These are phyloP conservation scores for Lichtheimia ornata DNA, from an alignment of 371 early-diverging fungal species.

Conservation along the genomic window DNA sequence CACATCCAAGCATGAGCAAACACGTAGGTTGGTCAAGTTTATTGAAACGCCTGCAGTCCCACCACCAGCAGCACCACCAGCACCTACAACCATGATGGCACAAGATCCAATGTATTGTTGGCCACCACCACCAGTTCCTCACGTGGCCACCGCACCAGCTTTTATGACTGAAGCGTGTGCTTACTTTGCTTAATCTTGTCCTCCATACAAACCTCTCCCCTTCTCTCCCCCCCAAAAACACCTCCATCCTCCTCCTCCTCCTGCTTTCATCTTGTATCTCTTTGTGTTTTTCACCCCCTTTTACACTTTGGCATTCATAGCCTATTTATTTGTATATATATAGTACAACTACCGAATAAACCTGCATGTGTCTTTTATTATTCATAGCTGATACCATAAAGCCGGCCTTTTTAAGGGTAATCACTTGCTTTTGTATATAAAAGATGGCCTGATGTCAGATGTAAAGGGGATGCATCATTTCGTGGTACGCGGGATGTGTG, in stretches of 20 bases:
- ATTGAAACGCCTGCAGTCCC: conserved; percentile 14
- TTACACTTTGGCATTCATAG: not conserved
- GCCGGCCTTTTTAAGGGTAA: no score
- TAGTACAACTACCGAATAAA: not conserved
- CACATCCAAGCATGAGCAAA: conserved; percentile 35
- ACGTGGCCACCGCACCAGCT: not conserved
- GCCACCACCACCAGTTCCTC: not conserved
- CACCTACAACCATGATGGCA: not conserved
- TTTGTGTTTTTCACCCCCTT: not conserved
- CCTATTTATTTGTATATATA: not conserved
- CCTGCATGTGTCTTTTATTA: not conserved
- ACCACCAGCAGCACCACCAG: no score
- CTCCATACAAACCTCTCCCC: no score
- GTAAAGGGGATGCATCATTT: no score
- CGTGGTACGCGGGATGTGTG: no score
- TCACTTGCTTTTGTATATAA: no score
- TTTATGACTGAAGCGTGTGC: not conserved
- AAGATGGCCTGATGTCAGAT: no score
- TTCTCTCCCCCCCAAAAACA: not conserved
- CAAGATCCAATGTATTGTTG: not conserved
- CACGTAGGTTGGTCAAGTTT: conserved; percentile 39
- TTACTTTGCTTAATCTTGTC: not conserved
- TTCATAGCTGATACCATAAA: no score
- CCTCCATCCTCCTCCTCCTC: not conserved
- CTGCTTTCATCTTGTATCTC: conserved; percentile 1